Conservation (phyloP, 352 stramenopile species). For the Globisporangium viniferum region DNA sequence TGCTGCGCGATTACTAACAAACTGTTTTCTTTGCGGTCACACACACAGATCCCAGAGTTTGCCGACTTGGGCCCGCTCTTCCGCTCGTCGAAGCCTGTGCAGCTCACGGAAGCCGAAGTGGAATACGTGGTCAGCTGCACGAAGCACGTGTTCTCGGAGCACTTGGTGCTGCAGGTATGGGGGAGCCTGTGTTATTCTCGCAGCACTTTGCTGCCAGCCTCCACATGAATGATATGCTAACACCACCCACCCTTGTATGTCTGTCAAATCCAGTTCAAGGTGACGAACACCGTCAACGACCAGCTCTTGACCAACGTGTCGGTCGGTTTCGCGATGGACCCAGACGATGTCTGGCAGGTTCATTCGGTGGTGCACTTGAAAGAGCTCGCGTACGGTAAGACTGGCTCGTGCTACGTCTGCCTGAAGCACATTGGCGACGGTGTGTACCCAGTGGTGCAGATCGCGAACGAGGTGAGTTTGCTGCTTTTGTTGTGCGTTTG, state of each 20-base stretch:
- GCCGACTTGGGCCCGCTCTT: slow-evolving; percentile 92
- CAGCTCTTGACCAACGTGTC: slow-evolving; percentile 95
- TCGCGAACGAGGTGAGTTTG: slow-evolving; percentile 87
- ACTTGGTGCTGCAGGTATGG: slow-evolving; percentile 91
- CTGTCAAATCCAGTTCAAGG: slow-evolving; percentile 90
- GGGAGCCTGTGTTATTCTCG: neutral
- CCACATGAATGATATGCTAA: neutral
- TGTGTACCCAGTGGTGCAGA: slow-evolving; percentile 81
- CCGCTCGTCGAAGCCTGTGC: slow-evolving; percentile 86
- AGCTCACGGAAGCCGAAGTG: slow-evolving; percentile 96
- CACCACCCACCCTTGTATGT: neutral
- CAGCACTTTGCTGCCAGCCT: neutral
- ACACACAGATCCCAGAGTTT: slow-evolving; percentile 91
- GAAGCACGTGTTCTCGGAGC: slow-evolving; percentile 96
- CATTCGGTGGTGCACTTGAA: slow-evolving; percentile 87
- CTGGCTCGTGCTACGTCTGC: slow-evolving; percentile 91
- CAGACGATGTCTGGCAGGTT: slow-evolving; percentile 90
- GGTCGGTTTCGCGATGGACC: slow-evolving; percentile 89
- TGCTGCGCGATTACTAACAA: neutral
- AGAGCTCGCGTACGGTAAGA: slow-evolving; percentile 93
- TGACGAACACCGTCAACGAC: slow-evolving; percentile 99
- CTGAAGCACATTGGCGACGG: slow-evolving; percentile 81
- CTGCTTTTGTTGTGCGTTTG: neutral
- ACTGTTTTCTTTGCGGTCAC: neutral
- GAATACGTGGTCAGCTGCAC: slow-evolving; percentile 97